phyloP scores from a whole-genome alignment of 2,329 filamentous ascomycete species.

The Phialophora chinensis region DNA sequence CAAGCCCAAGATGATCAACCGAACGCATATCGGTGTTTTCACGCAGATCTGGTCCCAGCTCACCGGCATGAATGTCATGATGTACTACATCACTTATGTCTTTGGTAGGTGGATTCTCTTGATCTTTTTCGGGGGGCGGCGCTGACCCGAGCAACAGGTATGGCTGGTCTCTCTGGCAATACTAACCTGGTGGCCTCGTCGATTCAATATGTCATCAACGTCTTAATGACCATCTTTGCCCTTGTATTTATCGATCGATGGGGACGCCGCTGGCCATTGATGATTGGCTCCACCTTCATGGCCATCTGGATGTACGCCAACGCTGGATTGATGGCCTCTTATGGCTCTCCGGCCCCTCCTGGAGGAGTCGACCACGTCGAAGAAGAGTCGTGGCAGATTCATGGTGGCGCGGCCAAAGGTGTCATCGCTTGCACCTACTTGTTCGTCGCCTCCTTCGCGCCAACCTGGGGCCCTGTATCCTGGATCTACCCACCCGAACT shows the following conservation, averaged over 20 bases:
- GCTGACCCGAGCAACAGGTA: conserved; percentile 68
- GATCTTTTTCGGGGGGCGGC: background rate
- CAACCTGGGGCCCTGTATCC: conserved; percentile 56
- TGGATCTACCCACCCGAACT: conserved; percentile 66
- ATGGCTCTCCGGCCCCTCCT: conserved; percentile 49
- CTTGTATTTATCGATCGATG: conserved; percentile 76
- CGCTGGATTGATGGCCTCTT: conserved; percentile 49
- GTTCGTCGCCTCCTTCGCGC: conserved; percentile 72
- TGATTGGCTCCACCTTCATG: conserved; percentile 72
- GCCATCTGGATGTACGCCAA: conserved; percentile 53
- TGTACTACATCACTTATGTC: conserved; percentile 59
- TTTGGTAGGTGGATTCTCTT: conserved; percentile 22
- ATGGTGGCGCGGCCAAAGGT: conserved; percentile 60
- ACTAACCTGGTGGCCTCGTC: conserved; percentile 68
- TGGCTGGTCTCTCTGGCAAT: conserved; percentile 69
- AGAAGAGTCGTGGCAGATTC: conserved; percentile 49
- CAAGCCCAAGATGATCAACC: conserved; percentile 74
- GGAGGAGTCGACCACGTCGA: conserved; percentile 44
- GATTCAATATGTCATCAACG: conserved; percentile 80
- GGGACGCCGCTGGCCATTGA: conserved; percentile 72
- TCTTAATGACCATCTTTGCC: conserved; percentile 77
- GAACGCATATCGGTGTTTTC: conserved; percentile 73
- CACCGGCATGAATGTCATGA: conserved; percentile 76
- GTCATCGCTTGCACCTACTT: conserved; percentile 75
- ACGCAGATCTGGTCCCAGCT: conserved; percentile 78